Base-by-base conservation (phyloP, 139 green algal species). In the Coccomyxa sp. region DNA sequence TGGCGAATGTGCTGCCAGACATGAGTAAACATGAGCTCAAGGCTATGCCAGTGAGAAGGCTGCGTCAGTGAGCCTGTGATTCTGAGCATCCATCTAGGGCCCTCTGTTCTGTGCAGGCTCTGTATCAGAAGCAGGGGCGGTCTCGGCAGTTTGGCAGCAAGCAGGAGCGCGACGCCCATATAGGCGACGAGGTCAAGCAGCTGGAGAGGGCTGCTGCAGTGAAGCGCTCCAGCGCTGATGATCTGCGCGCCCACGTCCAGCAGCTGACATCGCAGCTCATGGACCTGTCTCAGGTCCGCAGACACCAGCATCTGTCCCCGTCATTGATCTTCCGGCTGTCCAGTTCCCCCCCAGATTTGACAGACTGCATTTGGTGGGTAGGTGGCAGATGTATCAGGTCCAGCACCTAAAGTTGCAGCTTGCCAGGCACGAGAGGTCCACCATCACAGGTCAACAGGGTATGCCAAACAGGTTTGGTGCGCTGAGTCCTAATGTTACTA, bases 41-140 rank as follows among this genome's bases (percentile, higher is more conserved):
- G n/a, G n/a, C n/a, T n/a, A n/a, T n/a, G n/a, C n/a, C n/a, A n/a
- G n/a, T n/a, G n/a, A n/a, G n/a, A n/a, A n/a, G n/a, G n/a, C n/a
- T n/a, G n/a, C n/a, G n/a, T n/a, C n/a, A n/a, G n/a, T n/a, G n/a
- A n/a, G n/a, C n/a, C n/a, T n/a, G n/a, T n/a, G n/a, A n/a, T n/a
- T n/a, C n/a, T n/a, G n/a, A n/a, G n/a, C n/a, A n/a, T n/a, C n/a
- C n/a, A n/a, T n/a, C n/a, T n/a, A n/a, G 34, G 29, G 64, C 27
- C 35, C n/a, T 14, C 2, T 71, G 64, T 12, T 54, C 10, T 24
- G 38, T 68, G 77, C 81, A 91, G 73, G 75, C 78, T 29, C 83
- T 97, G 75, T 93, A 94, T 78, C 75, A 88, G 58, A 96, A 95
- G 89, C 86, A 93, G 75, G 94, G 94, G 22, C 79, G 89, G 10